phyloP scores from a whole-genome alignment of 768 basidiomycete species.

The Lactarius psammicola region DNA sequence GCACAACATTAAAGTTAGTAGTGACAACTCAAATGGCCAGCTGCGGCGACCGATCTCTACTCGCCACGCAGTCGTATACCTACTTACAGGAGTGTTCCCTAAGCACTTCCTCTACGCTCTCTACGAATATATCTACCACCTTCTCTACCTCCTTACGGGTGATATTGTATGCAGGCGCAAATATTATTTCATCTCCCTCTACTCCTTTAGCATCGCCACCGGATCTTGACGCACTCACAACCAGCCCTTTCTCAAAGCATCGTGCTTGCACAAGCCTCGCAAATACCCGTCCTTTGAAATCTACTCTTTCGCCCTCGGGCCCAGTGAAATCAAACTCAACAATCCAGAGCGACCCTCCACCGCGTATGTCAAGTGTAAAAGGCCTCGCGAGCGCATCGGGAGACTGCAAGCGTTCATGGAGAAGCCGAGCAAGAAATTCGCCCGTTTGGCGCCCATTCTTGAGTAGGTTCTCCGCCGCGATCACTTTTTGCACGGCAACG shows the following conservation, averaged over 20 bases:
- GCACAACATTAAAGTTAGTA: too few relatives aligned
- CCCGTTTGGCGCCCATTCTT: conserved; percentile 60
- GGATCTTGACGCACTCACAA: conserved; percentile 72
- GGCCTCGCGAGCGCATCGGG: conserved; percentile 60
- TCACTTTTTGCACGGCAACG: conserved; percentile 76
- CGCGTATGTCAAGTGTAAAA: conserved; percentile 76
- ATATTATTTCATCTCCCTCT: conserved; percentile 67
- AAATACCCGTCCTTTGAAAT: conserved; percentile 55
- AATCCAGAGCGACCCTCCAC: conserved; percentile 83
- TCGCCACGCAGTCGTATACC: not conserved
- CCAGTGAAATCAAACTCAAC: conserved; percentile 74
- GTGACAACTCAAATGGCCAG: too few relatives aligned
- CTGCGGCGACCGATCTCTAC: too few relatives aligned
- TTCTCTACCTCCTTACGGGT: conserved; percentile 65
- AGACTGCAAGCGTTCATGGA: conserved; percentile 52
- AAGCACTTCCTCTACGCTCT: conserved; percentile 64
- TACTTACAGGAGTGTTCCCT: conserved; percentile 13
- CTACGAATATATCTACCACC: conserved; percentile 66
- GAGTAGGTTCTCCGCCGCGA: conserved; percentile 67
- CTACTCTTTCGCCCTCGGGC: conserved; percentile 41
- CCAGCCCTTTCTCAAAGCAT: conserved; percentile 61
- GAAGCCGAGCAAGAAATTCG: conserved; percentile 52
- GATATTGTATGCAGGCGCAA: conserved; percentile 81
- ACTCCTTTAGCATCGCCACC: conserved; percentile 67
- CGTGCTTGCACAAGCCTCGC: conserved; percentile 70